Conservation (phyloP, 495 filamentous ascomycete genomes). For the Penicillium taxi region DNA sequence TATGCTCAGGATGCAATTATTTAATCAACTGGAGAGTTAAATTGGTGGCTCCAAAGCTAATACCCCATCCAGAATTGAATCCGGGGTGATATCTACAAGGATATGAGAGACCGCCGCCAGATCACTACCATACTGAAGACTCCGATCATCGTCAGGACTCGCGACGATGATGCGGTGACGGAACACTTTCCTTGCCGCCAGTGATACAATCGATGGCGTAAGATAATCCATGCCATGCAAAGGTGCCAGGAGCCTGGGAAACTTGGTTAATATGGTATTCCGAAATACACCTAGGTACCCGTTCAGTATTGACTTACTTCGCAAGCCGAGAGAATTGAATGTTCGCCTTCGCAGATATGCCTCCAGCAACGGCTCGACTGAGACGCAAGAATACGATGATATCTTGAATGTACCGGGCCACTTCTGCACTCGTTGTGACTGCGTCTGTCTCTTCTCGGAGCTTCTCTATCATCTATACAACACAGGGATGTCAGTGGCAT, state of each 20-base stretch:
- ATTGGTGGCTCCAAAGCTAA: constrained; percentile 64
- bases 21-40: constrained; percentile 27
- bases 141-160: constrained; percentile 64
- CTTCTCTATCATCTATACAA: constrained; percentile 33
- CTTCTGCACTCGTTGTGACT: constrained; percentile 52
- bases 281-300: too few species aligned
- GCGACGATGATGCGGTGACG: constrained; percentile 70
- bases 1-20: background rate
- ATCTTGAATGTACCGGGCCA: constrained; percentile 75
- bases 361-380: constrained; percentile 73
- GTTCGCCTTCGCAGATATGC: constrained; percentile 69
- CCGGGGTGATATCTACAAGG: constrained; percentile 59
- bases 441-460: constrained; percentile 29
- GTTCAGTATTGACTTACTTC: constrained; percentile 36
- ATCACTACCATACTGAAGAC: constrained; percentile 89
- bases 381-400: constrained; percentile 76
- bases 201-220: constrained; percentile 71
- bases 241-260: constrained; percentile 53
- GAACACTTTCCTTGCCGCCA: constrained; percentile 87
- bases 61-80: constrained; percentile 80
- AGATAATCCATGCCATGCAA: constrained; percentile 75
- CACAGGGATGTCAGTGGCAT: background rate
- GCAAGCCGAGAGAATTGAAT: constrained; percentile 62
- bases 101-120: constrained; percentile 54
- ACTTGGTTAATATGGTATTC: background rate